phyloP scores from a whole-genome alignment of 352 stramenopile genomes.

The Globisporangium nodosum region DNA sequence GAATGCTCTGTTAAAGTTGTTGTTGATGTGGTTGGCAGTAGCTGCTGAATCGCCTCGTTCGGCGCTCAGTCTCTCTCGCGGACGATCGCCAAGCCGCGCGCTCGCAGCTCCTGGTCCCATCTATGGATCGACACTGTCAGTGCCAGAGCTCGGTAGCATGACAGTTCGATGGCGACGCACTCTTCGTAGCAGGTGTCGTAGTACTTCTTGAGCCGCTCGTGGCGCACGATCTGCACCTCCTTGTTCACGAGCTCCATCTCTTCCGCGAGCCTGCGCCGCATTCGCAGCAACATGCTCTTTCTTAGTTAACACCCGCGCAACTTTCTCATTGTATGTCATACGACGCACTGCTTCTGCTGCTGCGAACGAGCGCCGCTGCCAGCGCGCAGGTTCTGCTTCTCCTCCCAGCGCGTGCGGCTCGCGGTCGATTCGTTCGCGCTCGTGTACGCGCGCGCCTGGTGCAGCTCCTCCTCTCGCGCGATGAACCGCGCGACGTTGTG shows the following conservation, averaged over 20 bases:
- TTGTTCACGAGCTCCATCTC: constrained; percentile 79
- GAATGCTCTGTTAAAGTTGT: not conserved
- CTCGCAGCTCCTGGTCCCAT: constrained; percentile 68
- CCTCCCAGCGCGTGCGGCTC: constrained; percentile 62
- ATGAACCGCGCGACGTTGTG: constrained; percentile 77
- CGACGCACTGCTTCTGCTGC: constrained; percentile 48
- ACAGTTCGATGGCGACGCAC: constrained; percentile 15
- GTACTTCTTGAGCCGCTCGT: constrained; percentile 63
- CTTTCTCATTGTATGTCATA: too few relatives aligned
- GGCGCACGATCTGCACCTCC: constrained; percentile 54
- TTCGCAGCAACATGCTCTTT: too few relatives aligned
- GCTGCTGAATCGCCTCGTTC: not conserved
- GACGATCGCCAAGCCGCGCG: constrained; percentile 63
- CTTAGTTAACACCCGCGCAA: too few relatives aligned
- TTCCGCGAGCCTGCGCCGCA: constrained; percentile 36
- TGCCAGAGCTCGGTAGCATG: not conserved
- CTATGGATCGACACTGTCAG: constrained; percentile 13
- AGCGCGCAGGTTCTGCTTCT: constrained; percentile 59
- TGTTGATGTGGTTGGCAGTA: not conserved
- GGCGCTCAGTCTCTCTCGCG: constrained; percentile 51
- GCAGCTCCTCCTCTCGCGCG: constrained; percentile 63
- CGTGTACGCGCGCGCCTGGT: constrained; percentile 53
- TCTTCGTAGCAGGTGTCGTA: constrained; percentile 74
- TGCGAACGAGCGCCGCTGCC: constrained; percentile 44
- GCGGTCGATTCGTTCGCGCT: constrained; percentile 41